These are phyloP conservation scores for Hyaloscypha bicolor DNA, from an alignment of 495 filamentous ascomycete genomes.

Conservation along the genomic window DNA sequence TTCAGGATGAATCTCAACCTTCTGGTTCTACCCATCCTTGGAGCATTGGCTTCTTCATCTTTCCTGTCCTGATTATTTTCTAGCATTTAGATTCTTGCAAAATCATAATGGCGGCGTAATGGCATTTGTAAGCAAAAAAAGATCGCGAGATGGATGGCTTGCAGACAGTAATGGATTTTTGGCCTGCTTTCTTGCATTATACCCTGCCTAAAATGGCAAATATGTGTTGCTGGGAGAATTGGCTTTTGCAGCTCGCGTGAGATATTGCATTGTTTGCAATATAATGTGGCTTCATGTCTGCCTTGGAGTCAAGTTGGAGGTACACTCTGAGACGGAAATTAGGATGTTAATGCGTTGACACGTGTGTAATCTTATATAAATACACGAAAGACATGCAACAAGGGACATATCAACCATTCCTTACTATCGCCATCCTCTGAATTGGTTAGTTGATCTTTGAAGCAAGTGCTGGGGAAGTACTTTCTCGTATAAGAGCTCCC, in stretches of 20 bases:
- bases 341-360: neutral
- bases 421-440: too few relatives aligned
- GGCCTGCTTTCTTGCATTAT: constrained; percentile 17
- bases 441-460: too few relatives aligned
- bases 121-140: constrained; percentile 1
- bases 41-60: neutral
- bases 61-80: constrained; percentile 11
- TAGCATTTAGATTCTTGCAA: constrained; percentile 8
- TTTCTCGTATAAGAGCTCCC: too few relatives aligned
- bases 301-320: neutral
- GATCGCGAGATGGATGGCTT: neutral
- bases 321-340: neutral
- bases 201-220: constrained; percentile 11
- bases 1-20: neutral
- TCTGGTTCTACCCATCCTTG: constrained; percentile 1
- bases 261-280: constrained; percentile 2
- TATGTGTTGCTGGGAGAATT: neutral
- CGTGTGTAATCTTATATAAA: neutral
- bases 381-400: too few relatives aligned
- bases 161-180: neutral
- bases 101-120: constrained; percentile 14
- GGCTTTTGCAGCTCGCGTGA: neutral
- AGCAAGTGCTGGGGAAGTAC: too few relatives aligned
- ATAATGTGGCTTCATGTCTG: neutral
- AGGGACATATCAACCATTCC: too few relatives aligned